Evolutionary conservation across 2,329 filamentous ascomycete species (phyloP).

Genomic region (Diaporthe vexans): DNA sequence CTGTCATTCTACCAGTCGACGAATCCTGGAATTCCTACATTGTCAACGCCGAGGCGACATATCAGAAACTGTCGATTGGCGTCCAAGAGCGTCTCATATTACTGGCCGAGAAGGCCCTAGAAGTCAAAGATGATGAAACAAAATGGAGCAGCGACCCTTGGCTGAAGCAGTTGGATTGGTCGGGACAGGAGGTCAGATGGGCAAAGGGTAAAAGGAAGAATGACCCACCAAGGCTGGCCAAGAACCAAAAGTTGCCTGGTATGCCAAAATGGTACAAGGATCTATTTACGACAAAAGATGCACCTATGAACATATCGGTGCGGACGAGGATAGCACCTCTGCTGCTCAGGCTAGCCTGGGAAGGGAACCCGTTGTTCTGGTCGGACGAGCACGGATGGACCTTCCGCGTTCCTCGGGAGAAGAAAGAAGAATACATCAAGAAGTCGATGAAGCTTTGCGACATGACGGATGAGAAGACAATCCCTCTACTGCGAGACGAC

Average conservation of each 20-base stretch:
- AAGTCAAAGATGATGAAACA: conserved; percentile 77
- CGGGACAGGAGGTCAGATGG: conserved; percentile 91
- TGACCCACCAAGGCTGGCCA: conserved; percentile 82
- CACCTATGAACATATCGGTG: conserved; percentile 83
- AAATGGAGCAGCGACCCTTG: conserved; percentile 87
- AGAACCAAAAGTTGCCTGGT: conserved; percentile 91
- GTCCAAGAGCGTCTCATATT: conserved; percentile 81
- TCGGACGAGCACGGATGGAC: conserved; percentile 95
- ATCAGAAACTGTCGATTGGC: conserved; percentile 80
- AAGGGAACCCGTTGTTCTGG: conserved; percentile 91
- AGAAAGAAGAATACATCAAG: conserved; percentile 75
- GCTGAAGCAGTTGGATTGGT: conserved; percentile 95
- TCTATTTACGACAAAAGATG: conserved; percentile 78
- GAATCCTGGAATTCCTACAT: conserved; percentile 90
- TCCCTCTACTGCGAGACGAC: conserved; percentile 74
- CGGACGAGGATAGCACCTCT: conserved; percentile 90
- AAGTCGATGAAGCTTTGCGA: conserved; percentile 82
- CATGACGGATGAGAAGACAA: conserved; percentile 81
- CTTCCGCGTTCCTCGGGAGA: conserved; percentile 78
- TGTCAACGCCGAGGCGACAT: conserved; percentile 85
- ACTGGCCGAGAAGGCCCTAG: conserved; percentile 82
- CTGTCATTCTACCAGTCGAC: conserved; percentile 92
- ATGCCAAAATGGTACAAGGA: conserved; percentile 98
- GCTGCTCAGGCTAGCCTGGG: conserved; percentile 87
- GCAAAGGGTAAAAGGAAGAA: conserved; percentile 90